These are phyloP conservation scores for Vaccinium macrocarpon DNA, from an alignment of 148 eudicot genomes.

Conservation along the genomic window DNA sequence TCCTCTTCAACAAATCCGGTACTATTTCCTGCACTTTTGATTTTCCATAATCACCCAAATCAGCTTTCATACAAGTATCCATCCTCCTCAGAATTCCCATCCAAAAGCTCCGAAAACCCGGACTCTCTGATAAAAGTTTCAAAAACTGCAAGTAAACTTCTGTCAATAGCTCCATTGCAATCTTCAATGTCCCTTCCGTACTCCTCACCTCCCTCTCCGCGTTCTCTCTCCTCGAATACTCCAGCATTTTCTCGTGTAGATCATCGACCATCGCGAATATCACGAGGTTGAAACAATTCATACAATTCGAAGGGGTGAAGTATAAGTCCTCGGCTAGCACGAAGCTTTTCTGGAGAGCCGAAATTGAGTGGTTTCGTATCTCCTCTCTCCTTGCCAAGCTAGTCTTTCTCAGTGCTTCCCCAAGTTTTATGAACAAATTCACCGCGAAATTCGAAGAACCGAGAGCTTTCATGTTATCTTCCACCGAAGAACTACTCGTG, in stretches of 20 bases:
- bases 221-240: conserved; percentile 75
- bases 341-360: conserved; percentile 63
- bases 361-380: conserved; percentile 73
- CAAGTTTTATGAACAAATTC: conserved; percentile 63
- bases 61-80: conserved; percentile 95
- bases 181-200: conserved; percentile 79
- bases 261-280: conserved; percentile 93
- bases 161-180: conserved; percentile 73
- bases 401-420: conserved; percentile 70
- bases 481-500: conserved; percentile 44
- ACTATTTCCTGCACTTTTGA: conserved; percentile 64
- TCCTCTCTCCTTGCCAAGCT: conserved; percentile 89
- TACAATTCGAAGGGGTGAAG: conserved; percentile 50
- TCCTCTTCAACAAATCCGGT: conserved; percentile 59
- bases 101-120: conserved; percentile 73
- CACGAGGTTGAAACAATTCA: conserved; percentile 59
- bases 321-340: conserved; percentile 56
- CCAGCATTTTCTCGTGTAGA: conserved; percentile 84
- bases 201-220: conserved; percentile 89
- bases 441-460: conserved; percentile 31
- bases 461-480: conserved; percentile 32
- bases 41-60: conserved; percentile 60
- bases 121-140: conserved; percentile 48
- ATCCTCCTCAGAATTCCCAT: conserved; percentile 74
- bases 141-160: conserved; percentile 65